These are phyloP conservation scores for Paramecium bursaria DNA, from an alignment of 73 alveolate genomes.

Conservation along the genomic window DNA sequence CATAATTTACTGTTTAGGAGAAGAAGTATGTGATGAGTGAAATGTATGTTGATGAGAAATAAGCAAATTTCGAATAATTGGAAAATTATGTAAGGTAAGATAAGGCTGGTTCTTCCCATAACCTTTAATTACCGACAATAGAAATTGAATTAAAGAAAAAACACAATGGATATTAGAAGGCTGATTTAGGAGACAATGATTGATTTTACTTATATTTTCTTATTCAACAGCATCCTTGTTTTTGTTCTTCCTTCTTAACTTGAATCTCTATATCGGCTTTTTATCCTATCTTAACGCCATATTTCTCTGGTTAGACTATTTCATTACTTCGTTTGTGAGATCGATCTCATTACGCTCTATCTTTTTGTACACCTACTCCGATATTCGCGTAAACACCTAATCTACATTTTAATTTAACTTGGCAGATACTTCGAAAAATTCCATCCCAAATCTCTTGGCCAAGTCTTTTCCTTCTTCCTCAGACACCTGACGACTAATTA, in stretches of 20 bases:
- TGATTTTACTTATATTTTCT: too few species aligned
- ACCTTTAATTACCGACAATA: too few species aligned
- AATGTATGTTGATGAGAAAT: slow-evolving; percentile 50
- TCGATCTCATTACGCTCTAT: slow-evolving; percentile 67
- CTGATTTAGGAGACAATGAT: too few species aligned
- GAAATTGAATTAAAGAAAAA: too few species aligned
- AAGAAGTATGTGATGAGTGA: slow-evolving; percentile 48
- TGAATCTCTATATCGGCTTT: too few species aligned
- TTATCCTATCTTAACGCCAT: slow-evolving; percentile 74
- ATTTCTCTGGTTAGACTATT: not conserved
- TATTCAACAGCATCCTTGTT: too few species aligned
- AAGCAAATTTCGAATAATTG: slow-evolving; percentile 13
- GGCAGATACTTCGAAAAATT: slow-evolving; percentile 69
- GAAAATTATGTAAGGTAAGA: slow-evolving; percentile 35
- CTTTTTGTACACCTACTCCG: slow-evolving; percentile 67
- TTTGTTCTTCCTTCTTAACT: too few species aligned
- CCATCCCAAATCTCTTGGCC: slow-evolving; percentile 58
- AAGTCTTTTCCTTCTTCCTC: slow-evolving; percentile 70
- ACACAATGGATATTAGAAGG: too few species aligned
- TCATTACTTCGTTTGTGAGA: slow-evolving; percentile 62
- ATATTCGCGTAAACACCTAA: slow-evolving; percentile 43
- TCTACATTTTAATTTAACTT: slow-evolving; percentile 65
- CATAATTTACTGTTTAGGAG: slow-evolving; percentile 30
- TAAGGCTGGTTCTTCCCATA: too few species aligned
- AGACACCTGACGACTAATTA: slow-evolving; percentile 61